phyloP scores from a whole-genome alignment of 495 filamentous ascomycete species.

The Tirmania nivea region DNA sequence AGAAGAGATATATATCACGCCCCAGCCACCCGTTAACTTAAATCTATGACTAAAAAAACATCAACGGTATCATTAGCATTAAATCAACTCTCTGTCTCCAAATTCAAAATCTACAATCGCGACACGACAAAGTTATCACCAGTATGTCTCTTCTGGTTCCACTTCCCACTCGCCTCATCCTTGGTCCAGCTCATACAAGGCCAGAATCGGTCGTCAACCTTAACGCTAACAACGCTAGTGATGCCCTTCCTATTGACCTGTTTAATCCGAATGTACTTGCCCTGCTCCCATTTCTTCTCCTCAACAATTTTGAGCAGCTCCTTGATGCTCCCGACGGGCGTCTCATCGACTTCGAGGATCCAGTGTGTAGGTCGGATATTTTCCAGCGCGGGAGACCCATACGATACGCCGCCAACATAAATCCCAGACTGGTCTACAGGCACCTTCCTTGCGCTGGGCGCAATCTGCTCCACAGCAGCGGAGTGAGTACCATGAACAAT shows the following conservation, averaged over 20 bases:
- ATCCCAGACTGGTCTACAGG: slow-evolving; percentile 12
- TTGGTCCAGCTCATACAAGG: not conserved
- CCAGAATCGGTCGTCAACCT: slow-evolving; percentile 2
- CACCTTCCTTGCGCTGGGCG: slow-evolving; percentile 10
- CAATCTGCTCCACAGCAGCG: slow-evolving; percentile 17
- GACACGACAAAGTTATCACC: not conserved
- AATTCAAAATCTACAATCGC: no score
- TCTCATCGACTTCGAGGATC: slow-evolving; percentile 17
- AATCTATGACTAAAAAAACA: no score
- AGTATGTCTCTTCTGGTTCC: not conserved
- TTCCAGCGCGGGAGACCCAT: slow-evolving; percentile 19
- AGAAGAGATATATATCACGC: no score
- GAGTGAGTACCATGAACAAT: slow-evolving; percentile 17
- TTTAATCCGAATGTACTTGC: slow-evolving; percentile 13
- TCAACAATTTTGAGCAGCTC: slow-evolving; percentile 13
- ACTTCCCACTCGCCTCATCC: not conserved
- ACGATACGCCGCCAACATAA: slow-evolving; percentile 21
- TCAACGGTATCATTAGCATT: no score
- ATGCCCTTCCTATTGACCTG: slow-evolving; percentile 19
- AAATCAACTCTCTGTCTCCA: no score
- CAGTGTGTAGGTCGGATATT: slow-evolving; percentile 19
- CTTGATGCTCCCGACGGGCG: slow-evolving; percentile 9
- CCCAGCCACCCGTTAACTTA: no score
- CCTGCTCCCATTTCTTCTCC: slow-evolving; percentile 8
- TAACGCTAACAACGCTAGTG: slow-evolving; percentile 15